Evolutionary conservation across 2,329 filamentous ascomycete species (phyloP), one percentile per base, ranked within the genome.

Genomic region (Pestalotiopsis sp.): DNA sequence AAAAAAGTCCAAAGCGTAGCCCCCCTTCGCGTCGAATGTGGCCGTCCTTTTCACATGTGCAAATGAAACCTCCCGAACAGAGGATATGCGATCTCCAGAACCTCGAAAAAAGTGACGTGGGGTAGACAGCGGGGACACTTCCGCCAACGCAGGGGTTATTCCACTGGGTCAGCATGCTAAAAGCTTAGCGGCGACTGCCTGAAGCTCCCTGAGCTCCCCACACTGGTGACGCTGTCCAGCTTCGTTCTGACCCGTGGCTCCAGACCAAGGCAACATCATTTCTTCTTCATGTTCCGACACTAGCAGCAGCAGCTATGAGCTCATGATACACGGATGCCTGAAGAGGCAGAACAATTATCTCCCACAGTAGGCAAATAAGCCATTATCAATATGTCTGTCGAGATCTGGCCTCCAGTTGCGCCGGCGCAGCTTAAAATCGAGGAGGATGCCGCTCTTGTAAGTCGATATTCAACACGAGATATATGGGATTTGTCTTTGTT

Each of bases 401-500:
- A 84, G 72, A 84, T 89, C 81, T 90, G 87, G 87, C 87, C 87
- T 77, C 82, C 82, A 73, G 78, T 89, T 68, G 78, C 85, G 66
- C 82, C 83, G 3, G 81, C 79, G 38, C 82, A 87, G 74, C 84
- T 88, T 79, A 82, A 84, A 80, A 75, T 78, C 75, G 83, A 84
- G 72, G 79, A 83, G 72, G 83, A 84, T 73, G 81, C 83, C 71
- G 82, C 84, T 66, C 84, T 86, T 80, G 87, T 89, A 80, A 72
- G 83, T 74, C 64, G 39, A 58, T 62, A 56, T 49, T 23, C 23
- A 12, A 39, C 39, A 17, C 27, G 63, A 13, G 56, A 9, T 17
- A 52, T 52, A 11, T 61, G 27, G 14, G 27, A 61, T 9, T 36
- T 12, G n/a, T 20, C 59, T 13, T 27, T 5, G 12, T 17, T 36